Evolutionary conservation across 352 stramenopile genomes (phyloP).

Genomic region (Globisporangium apiculatum): DNA sequence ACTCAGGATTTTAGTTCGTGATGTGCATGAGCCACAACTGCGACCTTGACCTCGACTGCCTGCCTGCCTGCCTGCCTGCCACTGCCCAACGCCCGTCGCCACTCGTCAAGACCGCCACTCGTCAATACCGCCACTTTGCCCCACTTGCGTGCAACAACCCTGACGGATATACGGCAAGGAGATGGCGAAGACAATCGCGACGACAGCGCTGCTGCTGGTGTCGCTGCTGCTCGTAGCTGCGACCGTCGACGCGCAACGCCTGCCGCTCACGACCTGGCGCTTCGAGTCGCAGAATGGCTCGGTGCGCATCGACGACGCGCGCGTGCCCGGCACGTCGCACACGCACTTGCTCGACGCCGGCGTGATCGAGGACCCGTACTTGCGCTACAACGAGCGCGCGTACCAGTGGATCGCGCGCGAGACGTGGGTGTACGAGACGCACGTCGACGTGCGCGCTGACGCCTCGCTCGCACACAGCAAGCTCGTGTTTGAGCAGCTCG

Average conservation of each 20-base stretch:
- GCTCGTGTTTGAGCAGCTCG: conserved; percentile 63
- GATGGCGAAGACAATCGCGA: no score
- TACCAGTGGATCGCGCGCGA: conserved; percentile 60
- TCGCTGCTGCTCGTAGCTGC: no score
- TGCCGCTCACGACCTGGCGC: conserved; percentile 39
- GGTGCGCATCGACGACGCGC: conserved; percentile 34
- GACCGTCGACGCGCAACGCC: conserved; percentile 5
- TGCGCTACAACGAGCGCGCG: conserved; percentile 62
- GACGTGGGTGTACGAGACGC: conserved; percentile 71
- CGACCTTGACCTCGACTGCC: no score
- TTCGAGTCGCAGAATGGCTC: conserved; percentile 56
- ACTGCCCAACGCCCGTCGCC: no score
- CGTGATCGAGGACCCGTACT: conserved; percentile 59
- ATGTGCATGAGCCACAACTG: no score
- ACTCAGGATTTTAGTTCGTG: no score
- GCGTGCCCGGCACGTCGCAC: conserved; percentile 66
- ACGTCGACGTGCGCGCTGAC: conserved; percentile 19
- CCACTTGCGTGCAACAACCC: no score
- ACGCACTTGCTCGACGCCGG: conserved; percentile 54
- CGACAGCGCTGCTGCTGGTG: no score
- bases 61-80: no score
- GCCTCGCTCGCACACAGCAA: conserved; percentile 2
- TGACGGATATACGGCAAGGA: no score
- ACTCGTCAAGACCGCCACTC: no score
- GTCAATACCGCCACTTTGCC: no score